Conservation (phyloP, 768 basidiomycete species). For the Exidia glandulosa region DNA sequence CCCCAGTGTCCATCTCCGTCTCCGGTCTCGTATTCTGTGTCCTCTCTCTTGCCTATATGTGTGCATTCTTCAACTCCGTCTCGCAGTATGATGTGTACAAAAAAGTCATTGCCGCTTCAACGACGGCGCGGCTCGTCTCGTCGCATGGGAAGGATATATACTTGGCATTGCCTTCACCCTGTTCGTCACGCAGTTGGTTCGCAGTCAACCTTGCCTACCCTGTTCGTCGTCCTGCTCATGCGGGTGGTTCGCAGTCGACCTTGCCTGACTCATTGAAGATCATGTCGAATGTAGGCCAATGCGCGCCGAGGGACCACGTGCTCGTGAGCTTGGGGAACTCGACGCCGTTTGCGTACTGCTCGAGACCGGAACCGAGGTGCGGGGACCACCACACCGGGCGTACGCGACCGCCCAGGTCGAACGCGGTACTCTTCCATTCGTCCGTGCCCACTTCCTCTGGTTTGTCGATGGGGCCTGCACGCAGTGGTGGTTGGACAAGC, state of each 20-base stretch:
- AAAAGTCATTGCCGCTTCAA: too few relatives aligned
- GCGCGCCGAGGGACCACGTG: neutral
- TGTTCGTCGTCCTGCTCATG: too few relatives aligned
- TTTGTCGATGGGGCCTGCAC: neutral
- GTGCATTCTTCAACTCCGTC: too few relatives aligned
- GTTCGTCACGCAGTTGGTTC: too few relatives aligned
- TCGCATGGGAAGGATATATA: too few relatives aligned
- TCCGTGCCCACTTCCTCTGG: neutral
- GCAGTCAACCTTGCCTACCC: too few relatives aligned
- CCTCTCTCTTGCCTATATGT: too few relatives aligned
- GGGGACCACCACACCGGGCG: neutral
- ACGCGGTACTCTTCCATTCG: neutral
- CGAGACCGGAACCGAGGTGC: too few relatives aligned
- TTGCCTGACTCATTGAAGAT: neutral
- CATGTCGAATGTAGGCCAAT: neutral
- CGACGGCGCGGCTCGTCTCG: too few relatives aligned
- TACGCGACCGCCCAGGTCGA: neutral
- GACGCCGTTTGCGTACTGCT: neutral
- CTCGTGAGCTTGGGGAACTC: neutral
- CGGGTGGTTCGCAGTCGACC: neutral
- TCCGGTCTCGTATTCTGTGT: too few relatives aligned
- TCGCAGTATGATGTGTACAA: too few relatives aligned
- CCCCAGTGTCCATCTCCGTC: too few relatives aligned
- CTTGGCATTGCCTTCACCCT: neutral
- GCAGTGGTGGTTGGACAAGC: neutral